Conservation (phyloP, 495 filamentous ascomycete species). For the Parmelia sp. region DNA sequence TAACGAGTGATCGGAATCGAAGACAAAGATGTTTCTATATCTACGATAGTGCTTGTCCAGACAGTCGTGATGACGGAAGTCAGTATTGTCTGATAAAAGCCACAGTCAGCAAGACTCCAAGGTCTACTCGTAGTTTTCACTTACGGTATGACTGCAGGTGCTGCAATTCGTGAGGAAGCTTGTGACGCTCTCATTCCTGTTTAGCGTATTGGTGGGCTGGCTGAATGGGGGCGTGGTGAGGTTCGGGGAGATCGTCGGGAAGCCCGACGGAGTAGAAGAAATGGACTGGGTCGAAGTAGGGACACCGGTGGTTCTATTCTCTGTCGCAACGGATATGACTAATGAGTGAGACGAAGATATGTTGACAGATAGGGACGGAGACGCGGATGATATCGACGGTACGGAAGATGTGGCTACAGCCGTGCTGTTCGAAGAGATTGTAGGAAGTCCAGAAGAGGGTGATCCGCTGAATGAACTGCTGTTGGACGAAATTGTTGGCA, state of each 20-base stretch:
- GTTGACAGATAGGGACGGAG: background rate
- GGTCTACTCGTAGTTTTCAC: background rate
- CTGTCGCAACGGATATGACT: background rate
- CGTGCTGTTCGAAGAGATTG: background rate
- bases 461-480: background rate
- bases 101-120: background rate
- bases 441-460: background rate
- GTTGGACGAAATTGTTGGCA: background rate
- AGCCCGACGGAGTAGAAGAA: background rate
- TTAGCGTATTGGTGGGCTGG: background rate
- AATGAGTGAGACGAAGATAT: background rate
- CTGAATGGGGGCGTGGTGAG: background rate
- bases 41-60: background rate
- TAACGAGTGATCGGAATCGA: background rate
- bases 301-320: background rate
- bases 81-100: background rate
- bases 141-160: background rate
- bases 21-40: background rate
- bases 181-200: background rate
- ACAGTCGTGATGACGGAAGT: background rate
- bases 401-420: background rate
- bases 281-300: background rate
- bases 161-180: background rate
- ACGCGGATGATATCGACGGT: background rate
- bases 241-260: background rate